These are phyloP conservation scores for Pythium phragmiticola DNA, from an alignment of 352 stramenopile species.

Conservation along the genomic window DNA sequence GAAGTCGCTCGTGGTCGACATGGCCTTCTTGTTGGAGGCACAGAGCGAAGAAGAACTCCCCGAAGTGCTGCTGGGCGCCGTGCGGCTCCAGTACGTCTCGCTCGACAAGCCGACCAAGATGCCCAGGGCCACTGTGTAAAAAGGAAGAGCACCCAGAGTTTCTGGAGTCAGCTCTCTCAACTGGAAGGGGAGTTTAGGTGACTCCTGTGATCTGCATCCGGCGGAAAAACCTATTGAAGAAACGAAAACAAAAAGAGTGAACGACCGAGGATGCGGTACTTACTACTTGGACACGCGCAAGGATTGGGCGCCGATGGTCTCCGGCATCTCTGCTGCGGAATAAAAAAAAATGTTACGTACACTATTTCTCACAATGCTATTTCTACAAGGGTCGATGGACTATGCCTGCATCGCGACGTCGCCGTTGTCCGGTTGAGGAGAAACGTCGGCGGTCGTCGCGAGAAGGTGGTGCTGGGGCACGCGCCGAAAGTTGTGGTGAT, in stretches of 20 bases:
- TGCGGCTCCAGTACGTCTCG: constrained; percentile 81
- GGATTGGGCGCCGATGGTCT: not conserved
- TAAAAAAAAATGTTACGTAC: constrained; percentile 13
- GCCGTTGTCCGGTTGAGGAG: constrained; percentile 16
- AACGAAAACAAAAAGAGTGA: not conserved
- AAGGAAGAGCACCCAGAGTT: not conserved
- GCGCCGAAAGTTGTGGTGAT: constrained; percentile 68
- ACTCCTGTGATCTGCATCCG: not conserved
- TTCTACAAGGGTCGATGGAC: not conserved
- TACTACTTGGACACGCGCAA: constrained; percentile 15
- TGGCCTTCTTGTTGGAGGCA: constrained; percentile 87
- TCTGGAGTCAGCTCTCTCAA: constrained; percentile 1
- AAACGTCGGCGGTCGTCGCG: constrained; percentile 15
- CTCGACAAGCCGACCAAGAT: constrained; percentile 74
- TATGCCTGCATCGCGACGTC: constrained; percentile 19
- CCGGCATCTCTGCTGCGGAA: constrained; percentile 3
- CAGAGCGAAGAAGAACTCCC: constrained; percentile 87
- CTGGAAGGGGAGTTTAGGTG: constrained; percentile 4
- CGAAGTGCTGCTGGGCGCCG: constrained; percentile 74
- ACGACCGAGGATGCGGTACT: constrained; percentile 1
- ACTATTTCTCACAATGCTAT: constrained; percentile 16
- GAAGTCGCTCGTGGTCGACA: constrained; percentile 87
- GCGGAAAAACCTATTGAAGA: not conserved
- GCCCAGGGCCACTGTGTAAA: constrained; percentile 23
- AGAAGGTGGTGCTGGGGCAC: not conserved